Conservation (phyloP, 2,329 filamentous ascomycete species). For the Penicillium sp. region DNA sequence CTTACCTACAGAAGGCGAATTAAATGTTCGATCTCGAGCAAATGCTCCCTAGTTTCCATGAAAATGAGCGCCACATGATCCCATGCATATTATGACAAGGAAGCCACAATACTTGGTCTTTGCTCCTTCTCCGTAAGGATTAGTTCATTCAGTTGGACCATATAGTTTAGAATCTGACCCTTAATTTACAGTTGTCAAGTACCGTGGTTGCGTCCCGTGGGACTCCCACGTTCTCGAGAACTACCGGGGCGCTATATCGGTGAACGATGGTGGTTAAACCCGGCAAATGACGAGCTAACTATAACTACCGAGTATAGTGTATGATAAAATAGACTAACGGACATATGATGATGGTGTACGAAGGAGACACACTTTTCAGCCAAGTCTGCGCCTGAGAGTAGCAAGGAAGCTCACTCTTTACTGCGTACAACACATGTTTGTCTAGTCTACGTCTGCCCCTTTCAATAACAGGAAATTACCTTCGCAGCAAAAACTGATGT, state of each 20-base stretch:
- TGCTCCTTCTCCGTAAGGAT: too few relatives aligned
- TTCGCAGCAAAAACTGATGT: not conserved
- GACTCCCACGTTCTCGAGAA: not conserved
- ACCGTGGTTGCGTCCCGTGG: not conserved
- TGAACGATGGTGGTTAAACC: not conserved
- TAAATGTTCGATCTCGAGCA: conserved; percentile 5
- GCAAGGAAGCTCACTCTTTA: not conserved
- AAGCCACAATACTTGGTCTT: too few relatives aligned
- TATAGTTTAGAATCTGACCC: too few relatives aligned
- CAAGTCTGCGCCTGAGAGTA: not conserved
- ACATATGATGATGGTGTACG: not conserved
- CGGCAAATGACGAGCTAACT: not conserved
- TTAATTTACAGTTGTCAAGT: not conserved
- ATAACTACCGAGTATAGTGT: too few relatives aligned
- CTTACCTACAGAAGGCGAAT: conserved; percentile 1
- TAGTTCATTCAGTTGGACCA: too few relatives aligned
- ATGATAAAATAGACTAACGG: not conserved
- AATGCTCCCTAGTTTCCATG: not conserved
- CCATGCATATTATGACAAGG: too few relatives aligned
- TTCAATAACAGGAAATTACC: not conserved
- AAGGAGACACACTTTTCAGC: not conserved
- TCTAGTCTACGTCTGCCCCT: not conserved
- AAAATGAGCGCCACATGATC: too few relatives aligned
- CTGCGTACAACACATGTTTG: not conserved
- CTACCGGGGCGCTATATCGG: not conserved